A percentile compares a stretch with the other conserved stretches of the same genome.
Evolutionary conservation across 2,329 filamentous ascomycete species (phyloP).

Genomic region (Bertia moriformis): DNA sequence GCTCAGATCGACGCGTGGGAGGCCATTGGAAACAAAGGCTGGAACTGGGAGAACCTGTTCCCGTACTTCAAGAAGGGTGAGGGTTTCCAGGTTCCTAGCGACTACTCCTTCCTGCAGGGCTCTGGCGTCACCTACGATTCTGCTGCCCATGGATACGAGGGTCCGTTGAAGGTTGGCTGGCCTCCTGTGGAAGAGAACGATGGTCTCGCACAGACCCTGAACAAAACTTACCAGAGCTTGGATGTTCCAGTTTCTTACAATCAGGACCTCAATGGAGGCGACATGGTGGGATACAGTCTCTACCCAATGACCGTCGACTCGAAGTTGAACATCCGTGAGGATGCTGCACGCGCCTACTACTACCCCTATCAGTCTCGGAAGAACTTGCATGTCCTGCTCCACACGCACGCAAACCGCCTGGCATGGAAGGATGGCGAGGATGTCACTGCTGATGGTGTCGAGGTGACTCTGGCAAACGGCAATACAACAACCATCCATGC

Average conservation of each 20-base stretch:
- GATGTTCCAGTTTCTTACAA: constrained; percentile 19
- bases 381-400: constrained; percentile 25
- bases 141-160: constrained; percentile 10
- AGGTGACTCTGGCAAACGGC: constrained; percentile 11
- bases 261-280: constrained; percentile 23
- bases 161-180: constrained; percentile 14
- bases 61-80: constrained; percentile 11
- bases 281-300: constrained; percentile 24
- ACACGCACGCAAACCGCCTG: constrained; percentile 23
- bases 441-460: constrained; percentile 11
- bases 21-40: constrained; percentile 16
- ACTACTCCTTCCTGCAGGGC: background rate
- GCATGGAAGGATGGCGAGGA: constrained; percentile 13
- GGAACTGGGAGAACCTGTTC: constrained; percentile 14
- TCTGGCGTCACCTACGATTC: constrained; percentile 6
- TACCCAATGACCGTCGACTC: constrained; percentile 25
- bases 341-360: constrained; percentile 31
- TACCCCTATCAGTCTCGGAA: constrained; percentile 20
- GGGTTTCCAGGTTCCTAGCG: constrained; percentile 4
- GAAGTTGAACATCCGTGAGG: constrained; percentile 20
- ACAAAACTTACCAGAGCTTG: constrained; percentile 15
- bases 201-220: constrained; percentile 13
- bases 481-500: constrained; percentile 1
- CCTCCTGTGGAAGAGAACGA: constrained; percentile 7
- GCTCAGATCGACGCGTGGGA: constrained; percentile 20